phyloP scores from a whole-genome alignment of 2,329 filamentous ascomycete species.

The Epichloe gansuensis region DNA sequence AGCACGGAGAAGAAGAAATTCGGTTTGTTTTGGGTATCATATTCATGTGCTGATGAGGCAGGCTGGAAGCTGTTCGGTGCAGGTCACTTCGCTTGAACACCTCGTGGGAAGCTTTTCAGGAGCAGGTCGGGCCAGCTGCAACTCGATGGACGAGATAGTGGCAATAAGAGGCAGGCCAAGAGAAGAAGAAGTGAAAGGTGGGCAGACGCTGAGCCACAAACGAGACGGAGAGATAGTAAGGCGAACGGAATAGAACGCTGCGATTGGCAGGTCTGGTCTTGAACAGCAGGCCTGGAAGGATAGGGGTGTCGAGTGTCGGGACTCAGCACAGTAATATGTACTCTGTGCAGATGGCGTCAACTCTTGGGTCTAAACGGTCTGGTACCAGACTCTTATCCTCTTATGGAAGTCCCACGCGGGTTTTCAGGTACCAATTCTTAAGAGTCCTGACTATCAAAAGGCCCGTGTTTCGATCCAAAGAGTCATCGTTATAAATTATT shows the following conservation, averaged over 20 bases:
- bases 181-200: not conserved
- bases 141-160: not conserved
- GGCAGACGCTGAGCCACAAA: not conserved
- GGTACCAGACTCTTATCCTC: not conserved
- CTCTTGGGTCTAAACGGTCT: not conserved
- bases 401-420: slow-evolving; percentile 1
- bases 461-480: not conserved
- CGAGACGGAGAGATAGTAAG: not conserved
- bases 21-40: slow-evolving; percentile 27
- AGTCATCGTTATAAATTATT: not conserved
- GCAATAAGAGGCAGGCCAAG: not conserved
- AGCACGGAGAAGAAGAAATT: slow-evolving; percentile 26
- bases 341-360: slow-evolving; percentile 1
- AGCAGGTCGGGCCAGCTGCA: not conserved
- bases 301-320: not conserved
- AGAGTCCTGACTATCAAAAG: not conserved
- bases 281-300: not conserved
- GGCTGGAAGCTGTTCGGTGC: not conserved
- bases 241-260: slow-evolving; percentile 1
- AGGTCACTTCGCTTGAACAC: slow-evolving; percentile 1
- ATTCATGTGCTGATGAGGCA: slow-evolving; percentile 18
- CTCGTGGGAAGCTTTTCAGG: not conserved
- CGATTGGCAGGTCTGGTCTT: slow-evolving; percentile 5
- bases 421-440: slow-evolving; percentile 1
- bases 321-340: not conserved